Evolutionary conservation across 2,329 filamentous ascomycete species (phyloP), one percentile per base, ranked within the genome.

Genomic region (Stachybotrys elegans): DNA sequence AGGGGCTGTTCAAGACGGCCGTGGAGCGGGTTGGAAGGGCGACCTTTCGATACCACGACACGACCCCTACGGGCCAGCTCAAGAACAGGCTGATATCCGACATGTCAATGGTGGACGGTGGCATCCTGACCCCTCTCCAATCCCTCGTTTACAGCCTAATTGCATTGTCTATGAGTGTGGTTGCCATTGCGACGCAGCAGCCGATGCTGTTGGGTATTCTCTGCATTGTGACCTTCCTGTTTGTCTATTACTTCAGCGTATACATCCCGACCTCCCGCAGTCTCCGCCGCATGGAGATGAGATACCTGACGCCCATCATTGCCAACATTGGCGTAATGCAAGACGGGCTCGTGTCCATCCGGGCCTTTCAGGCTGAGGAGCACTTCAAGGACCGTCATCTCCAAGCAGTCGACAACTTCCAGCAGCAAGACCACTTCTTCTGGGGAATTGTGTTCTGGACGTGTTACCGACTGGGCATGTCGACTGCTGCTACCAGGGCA

Each of bases 381-480:
- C 82, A 86, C 42, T 95, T 95, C 57, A 88, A 94, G 57, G 78
- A 83, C 49, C 78, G 83, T 41, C 88, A 94, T 42, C 84, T 96
- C 25, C 70, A 76, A 3, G 89, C 90, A 1, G 89, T 90, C 0
- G 90, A 95, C 57, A 82, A 83, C 16, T 95, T 95, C 59, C 91
- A 95, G 61, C 89, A 89, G 59, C 93, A 95, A 77, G 91, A 96
- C 56, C 91, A 96, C 61, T 95, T 95, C 67, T 95, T 94, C 67
- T 95, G 90, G 86, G 87, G 83, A 46, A 73, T 94, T 35, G 88
- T 94, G 52, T 81, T 82, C 7, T 95, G 90, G 90, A 73, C 95
- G 3, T 83, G 83, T 60, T 89, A 86, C 56, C 81, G 90, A 12
- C 92, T 93, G 44, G 56, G 60, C 42, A 51, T 61, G 34, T 56